Percentiles rank a stretch among this genome's conserved stretches.
These are phyloP conservation scores for Trichoderma guizhouense DNA, from an alignment of 2,329 filamentous ascomycete genomes.

Conservation along the genomic window DNA sequence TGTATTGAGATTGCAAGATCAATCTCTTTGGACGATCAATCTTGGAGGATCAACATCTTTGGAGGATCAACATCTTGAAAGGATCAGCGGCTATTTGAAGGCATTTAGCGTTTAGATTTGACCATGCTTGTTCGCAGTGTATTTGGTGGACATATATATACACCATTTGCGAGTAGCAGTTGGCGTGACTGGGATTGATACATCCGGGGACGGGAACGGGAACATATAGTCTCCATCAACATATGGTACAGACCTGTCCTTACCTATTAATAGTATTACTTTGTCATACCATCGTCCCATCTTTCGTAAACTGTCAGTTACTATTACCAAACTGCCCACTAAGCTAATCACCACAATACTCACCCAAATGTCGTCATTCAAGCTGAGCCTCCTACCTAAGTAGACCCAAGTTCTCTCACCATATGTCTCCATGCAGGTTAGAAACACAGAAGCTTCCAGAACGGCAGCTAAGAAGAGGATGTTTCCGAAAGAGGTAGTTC, in stretches of 20 bases:
- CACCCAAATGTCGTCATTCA: not conserved
- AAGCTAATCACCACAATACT: not conserved
- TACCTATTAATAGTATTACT: not conserved
- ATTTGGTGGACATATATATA: not conserved
- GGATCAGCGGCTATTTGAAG: not conserved
- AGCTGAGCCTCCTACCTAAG: not conserved
- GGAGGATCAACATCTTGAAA: not conserved
- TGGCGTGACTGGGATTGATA: not conserved
- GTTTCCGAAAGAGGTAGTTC: not conserved
- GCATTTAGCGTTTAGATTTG: not conserved
- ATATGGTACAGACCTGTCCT: not conserved
- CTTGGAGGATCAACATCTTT: not conserved
- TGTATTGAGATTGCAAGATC: not conserved
- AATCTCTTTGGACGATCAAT: not conserved
- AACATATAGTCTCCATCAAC: not conserved
- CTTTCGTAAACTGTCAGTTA: not conserved
- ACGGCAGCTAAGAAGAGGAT: not conserved
- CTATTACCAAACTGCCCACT: not conserved
- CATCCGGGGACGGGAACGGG: not conserved
- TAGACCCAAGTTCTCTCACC: conserved; percentile 12
- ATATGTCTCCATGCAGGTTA: not conserved
- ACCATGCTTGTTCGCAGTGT: not conserved
- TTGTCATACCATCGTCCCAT: not conserved
- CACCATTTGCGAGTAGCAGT: not conserved
- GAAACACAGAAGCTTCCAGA: not conserved